Evolutionary conservation across 192 early-diverging fungal genomes (phyloP), one percentile per base, ranked within the genome.

Genomic region (Dispira simplex): DNA sequence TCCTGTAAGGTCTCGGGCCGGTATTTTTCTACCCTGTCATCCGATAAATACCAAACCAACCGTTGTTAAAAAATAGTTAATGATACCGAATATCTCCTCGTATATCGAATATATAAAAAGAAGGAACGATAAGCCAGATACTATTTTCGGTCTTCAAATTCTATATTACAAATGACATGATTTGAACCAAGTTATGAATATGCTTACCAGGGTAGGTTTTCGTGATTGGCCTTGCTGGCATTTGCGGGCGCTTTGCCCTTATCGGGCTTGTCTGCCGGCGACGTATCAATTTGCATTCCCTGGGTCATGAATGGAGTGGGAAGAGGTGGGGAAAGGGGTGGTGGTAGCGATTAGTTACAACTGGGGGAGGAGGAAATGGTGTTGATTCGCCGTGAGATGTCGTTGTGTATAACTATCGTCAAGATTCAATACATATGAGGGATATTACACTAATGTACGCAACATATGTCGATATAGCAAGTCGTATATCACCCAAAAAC

Each of bases 11-110:
- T 71, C 1, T 73, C 66, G 11, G 90, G 92, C 63, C 92, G 74
- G 63, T 94, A 94, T 68, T 94, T 94, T 68, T 94, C 92, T 11
- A 94, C 87, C 91, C 90, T 90, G 59, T 51, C 48, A 51, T 51
- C 48, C 2, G 8, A 4, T 20, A 23, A 16, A 16, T 20, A 51
- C 8, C 48, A 16, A 51, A 23, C 8, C 21, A 51, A 16, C 8
- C 3, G 21, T 51, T 51, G 2, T 16, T 4, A 16, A 51, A 23
- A 23, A 23, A 20, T 51, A 51, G 48, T 51, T 51, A 23, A 23
- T 51, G 4, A 51, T 16, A 12, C 11, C 46, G n/a, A 6, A 39
- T 39, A 6, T 39, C 32, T 39, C 32, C 6, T 39, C 48, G 18
- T 8, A 51, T 51, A 23, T 23, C 21, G 8, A 51, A 16, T 16